A percentile compares a stretch with the other conserved stretches of the same genome.
phyloP scores from a whole-genome alignment of 2,329 filamentous ascomycete species.

The Graphilbum ipis-grandicollis region DNA sequence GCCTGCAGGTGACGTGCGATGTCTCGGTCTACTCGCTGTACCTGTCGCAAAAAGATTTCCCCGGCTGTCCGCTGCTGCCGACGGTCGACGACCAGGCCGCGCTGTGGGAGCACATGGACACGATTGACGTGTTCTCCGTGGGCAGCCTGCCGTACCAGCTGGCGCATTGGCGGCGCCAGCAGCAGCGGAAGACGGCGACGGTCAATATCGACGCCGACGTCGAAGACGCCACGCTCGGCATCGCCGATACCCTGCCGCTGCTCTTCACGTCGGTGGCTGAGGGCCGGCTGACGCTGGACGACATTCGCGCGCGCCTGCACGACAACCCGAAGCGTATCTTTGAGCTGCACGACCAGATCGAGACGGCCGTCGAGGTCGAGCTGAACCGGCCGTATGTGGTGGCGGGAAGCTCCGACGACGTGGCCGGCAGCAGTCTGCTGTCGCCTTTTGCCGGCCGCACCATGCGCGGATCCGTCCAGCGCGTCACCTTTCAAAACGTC shows the following conservation, averaged over 20 bases:
- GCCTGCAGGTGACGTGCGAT: conserved; percentile 67
- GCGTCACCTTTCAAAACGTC: conserved; percentile 58
- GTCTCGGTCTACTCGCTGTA: conserved; percentile 68
- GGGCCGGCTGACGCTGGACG: conserved; percentile 55
- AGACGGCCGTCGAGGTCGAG: conserved; percentile 57
- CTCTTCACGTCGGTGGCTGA: conserved; percentile 61
- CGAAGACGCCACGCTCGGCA: conserved; percentile 42
- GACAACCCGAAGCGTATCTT: conserved; percentile 70
- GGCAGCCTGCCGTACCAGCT: conserved; percentile 66
- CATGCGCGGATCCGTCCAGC: conserved; percentile 53
- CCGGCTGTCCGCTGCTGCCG: conserved; percentile 48
- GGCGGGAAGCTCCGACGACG: too few relatives aligned
- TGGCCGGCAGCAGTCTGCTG: conserved; percentile 36
- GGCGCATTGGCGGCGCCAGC: conserved; percentile 38
- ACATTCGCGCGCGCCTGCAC: conserved; percentile 53
- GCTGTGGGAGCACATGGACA: conserved; percentile 55
- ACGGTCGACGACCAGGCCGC: conserved; percentile 51
- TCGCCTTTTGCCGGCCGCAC: conserved; percentile 55
- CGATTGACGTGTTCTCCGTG: conserved; percentile 64
- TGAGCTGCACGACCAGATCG: conserved; percentile 64
- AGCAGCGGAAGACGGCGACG: not conserved
- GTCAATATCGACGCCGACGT: conserved; percentile 20
- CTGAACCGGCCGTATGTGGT: conserved; percentile 53
- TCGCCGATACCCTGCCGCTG: conserved; percentile 56
- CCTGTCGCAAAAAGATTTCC: conserved; percentile 53